phyloP scores from a whole-genome alignment of 2,329 filamentous ascomycete genomes.

The Camptophora hylomeconis region DNA sequence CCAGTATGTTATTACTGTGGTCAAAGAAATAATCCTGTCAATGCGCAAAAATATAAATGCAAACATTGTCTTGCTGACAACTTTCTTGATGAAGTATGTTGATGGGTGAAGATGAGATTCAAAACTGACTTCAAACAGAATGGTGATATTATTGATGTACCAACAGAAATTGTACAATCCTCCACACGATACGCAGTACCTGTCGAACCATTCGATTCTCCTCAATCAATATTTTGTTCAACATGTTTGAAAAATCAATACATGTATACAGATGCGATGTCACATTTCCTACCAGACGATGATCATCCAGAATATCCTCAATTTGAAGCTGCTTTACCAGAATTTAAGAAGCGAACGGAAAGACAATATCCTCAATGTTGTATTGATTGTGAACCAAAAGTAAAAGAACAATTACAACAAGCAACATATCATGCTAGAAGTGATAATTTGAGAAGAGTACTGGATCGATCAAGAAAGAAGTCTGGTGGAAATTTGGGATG shows the following conservation, averaged over 20 bases:
- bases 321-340: conserved; percentile 55
- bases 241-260: conserved; percentile 83
- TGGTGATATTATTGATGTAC: conserved; percentile 82
- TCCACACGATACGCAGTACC: conserved; percentile 34
- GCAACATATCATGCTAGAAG: conserved; percentile 72
- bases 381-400: conserved; percentile 61
- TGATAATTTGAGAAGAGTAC: conserved; percentile 63
- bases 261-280: conserved; percentile 60
- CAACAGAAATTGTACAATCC: conserved; percentile 43
- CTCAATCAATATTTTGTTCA: conserved; percentile 49
- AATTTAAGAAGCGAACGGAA: conserved; percentile 62
- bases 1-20: conserved; percentile 78
- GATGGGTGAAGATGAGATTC: conserved; percentile 5
- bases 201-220: conserved; percentile 22
- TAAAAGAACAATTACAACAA: conserved; percentile 54
- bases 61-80: conserved; percentile 73
- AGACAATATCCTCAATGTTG: conserved; percentile 82
- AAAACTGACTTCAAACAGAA: conserved; percentile 40
- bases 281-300: conserved; percentile 61
- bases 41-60: conserved; percentile 60
- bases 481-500: conserved; percentile 30
- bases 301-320: conserved; percentile 55
- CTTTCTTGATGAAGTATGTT: conserved; percentile 67
- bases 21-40: conserved; percentile 24
- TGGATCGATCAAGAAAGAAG: conserved; percentile 48